A percentile compares a stretch with the other conserved stretches of the same genome.
Conservation (phyloP, 208 protist genomes). For the Leishmania tropica region DNA sequence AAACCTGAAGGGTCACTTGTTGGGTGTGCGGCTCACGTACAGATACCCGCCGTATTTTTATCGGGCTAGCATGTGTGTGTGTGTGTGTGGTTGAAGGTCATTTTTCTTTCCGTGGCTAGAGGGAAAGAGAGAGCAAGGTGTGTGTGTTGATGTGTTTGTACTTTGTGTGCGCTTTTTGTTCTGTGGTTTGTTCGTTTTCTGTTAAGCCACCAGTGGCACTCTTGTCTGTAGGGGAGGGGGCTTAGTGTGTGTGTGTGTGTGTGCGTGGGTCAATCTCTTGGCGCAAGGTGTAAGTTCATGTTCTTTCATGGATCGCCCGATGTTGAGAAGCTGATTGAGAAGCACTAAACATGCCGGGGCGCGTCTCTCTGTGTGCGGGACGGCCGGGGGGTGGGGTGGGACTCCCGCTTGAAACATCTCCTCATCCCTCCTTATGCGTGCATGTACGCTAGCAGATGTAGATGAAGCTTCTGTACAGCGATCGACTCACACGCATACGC, state of each 20-base stretch:
- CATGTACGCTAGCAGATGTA: not conserved
- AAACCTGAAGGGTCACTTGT: not conserved
- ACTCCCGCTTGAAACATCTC: no score
- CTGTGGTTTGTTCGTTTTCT: not conserved
- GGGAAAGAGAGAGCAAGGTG: not conserved
- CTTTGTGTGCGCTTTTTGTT: not conserved
- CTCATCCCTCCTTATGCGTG: not conserved
- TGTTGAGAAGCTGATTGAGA: not conserved
- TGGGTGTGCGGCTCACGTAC: not conserved
- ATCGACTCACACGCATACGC: not conserved
- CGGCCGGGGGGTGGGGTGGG: no score
- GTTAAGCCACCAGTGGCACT: not conserved
- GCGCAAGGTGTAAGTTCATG: not conserved
- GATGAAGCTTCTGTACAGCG: not conserved
- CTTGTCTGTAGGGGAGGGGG: not conserved
- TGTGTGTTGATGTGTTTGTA: not conserved
- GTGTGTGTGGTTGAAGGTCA: not conserved
- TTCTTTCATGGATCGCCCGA: not conserved
- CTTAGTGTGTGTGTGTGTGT: not conserved
- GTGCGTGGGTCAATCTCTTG: not conserved
- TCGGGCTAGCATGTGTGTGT: not conserved
- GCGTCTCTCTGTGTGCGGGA: no score
- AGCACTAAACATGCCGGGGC: not conserved
- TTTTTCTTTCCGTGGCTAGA: not conserved
- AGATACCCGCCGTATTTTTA: no score